These are phyloP conservation scores for Vanilla planifolia DNA, from an alignment of 106 monocot species.

Conservation along the genomic window DNA sequence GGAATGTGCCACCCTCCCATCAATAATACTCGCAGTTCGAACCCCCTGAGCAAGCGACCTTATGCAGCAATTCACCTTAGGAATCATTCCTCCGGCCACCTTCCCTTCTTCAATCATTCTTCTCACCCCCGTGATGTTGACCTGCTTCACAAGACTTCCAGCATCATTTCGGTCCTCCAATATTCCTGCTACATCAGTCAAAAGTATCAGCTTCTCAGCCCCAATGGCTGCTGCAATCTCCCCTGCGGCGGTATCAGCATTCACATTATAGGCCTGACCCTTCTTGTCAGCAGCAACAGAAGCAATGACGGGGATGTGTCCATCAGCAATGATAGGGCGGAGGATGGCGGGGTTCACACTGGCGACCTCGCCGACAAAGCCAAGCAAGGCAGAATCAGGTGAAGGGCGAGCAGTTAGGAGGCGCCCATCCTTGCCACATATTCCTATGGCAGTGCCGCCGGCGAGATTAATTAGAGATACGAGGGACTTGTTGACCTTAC, in stretches of 20 bases:
- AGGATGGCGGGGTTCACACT: constrained; percentile 66
- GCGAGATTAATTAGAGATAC: constrained; percentile 74
- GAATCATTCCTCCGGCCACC: constrained; percentile 94
- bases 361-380: constrained; percentile 87
- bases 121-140: constrained; percentile 59
- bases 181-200: constrained; percentile 86
- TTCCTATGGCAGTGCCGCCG: constrained; percentile 79
- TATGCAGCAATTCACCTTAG: constrained; percentile 85
- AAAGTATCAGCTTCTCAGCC: constrained; percentile 81
- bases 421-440: constrained; percentile 78
- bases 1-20: constrained; percentile 78
- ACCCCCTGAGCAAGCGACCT: constrained; percentile 82
- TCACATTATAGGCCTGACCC: constrained; percentile 82
- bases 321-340: constrained; percentile 34
- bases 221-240: constrained; percentile 85
- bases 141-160: constrained; percentile 63
- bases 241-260: constrained; percentile 84
- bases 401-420: constrained; percentile 73
- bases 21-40: constrained; percentile 82
- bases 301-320: constrained; percentile 87
- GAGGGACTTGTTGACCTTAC: constrained; percentile 85
- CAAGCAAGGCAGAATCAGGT: constrained; percentile 52
- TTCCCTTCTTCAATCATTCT: constrained; percentile 75
- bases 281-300: constrained; percentile 69
- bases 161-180: constrained; percentile 63